These are phyloP conservation scores for Stenogyne calaminthoides DNA, from an alignment of 305 asterid species.

Conservation along the genomic window DNA sequence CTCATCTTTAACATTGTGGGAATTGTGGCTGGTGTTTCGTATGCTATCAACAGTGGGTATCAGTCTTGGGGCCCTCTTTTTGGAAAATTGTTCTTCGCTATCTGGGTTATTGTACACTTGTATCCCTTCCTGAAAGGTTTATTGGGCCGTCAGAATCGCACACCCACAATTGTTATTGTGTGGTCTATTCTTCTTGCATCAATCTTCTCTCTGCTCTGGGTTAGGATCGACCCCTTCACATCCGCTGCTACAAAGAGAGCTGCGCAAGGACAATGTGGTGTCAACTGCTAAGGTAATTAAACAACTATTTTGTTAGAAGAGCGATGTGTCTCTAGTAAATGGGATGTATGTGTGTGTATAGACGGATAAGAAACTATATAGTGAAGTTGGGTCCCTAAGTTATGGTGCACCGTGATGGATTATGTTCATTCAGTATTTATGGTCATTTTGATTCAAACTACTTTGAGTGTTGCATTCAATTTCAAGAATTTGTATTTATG, in stretches of 20 bases:
- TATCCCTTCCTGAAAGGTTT: constrained; percentile 74
- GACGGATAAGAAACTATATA: constrained; percentile 21
- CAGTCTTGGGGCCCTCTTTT: constrained; percentile 77
- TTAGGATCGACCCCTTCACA: constrained; percentile 62
- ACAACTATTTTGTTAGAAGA: not conserved
- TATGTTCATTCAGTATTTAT: not conserved
- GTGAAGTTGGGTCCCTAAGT: constrained; percentile 12
- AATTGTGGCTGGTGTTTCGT: constrained; percentile 67
- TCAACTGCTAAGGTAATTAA: constrained; percentile 44
- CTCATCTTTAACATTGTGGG: constrained; percentile 61
- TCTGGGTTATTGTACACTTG: constrained; percentile 69
- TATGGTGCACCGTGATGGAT: not conserved
- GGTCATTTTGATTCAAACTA: constrained; percentile 1
- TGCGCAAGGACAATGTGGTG: constrained; percentile 58
- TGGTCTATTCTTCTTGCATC: constrained; percentile 80
- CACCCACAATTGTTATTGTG: constrained; percentile 69
- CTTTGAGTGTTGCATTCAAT: not conserved
- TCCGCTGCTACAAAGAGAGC: constrained; percentile 39
- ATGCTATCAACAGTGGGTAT: constrained; percentile 65
- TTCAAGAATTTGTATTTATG: constrained; percentile 10
- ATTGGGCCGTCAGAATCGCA: constrained; percentile 65
- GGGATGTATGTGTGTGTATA: constrained; percentile 27
- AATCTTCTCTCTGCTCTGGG: constrained; percentile 70
- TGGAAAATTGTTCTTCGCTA: constrained; percentile 61
- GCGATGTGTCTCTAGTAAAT: not conserved